These are phyloP conservation scores for Candida suzukii DNA, from an alignment of 805 yeast genomes.

Conservation along the genomic window DNA sequence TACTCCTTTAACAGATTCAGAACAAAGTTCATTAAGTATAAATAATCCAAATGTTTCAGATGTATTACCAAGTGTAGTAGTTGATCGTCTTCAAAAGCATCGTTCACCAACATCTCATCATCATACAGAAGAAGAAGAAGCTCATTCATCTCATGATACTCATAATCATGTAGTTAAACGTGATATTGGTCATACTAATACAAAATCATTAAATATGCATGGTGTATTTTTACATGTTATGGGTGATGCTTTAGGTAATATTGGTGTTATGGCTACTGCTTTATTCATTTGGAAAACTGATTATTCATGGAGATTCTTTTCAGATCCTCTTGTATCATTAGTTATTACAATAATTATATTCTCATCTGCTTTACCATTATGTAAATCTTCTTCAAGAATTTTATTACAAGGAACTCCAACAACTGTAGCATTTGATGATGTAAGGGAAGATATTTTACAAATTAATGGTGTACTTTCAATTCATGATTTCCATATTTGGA, in stretches of 20 bases:
- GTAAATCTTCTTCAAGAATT: conserved; percentile 79
- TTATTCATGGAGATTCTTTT: conserved; percentile 77
- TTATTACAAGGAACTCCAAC: conserved; percentile 90
- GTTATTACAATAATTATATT: conserved; percentile 84
- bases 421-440: conserved; percentile 67
- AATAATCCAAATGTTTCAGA: conserved; percentile 20
- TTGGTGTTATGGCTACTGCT: conserved; percentile 89
- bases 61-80: conserved; percentile 22
- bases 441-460: conserved; percentile 58
- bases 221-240: conserved; percentile 93
- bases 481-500: conserved; percentile 97
- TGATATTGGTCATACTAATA: conserved; percentile 14
- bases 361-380: conserved; percentile 85
- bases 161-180: conserved; percentile 19
- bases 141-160: conserved; percentile 10
- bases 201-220: conserved; percentile 86
- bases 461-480: conserved; percentile 74
- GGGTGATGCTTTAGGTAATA: conserved; percentile 93
- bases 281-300: conserved; percentile 91
- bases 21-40: conserved; percentile 1
- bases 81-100: conserved; percentile 8
- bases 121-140: conserved; percentile 6
- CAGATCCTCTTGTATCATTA: conserved; percentile 82
- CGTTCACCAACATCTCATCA: conserved; percentile 4
- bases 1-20: conserved; percentile 1